Percentiles rank a stretch among this genome's conserved stretches.
These are phyloP conservation scores for Akanthomyces lecanii DNA, from an alignment of 2,329 filamentous ascomycete species.

Conservation along the genomic window DNA sequence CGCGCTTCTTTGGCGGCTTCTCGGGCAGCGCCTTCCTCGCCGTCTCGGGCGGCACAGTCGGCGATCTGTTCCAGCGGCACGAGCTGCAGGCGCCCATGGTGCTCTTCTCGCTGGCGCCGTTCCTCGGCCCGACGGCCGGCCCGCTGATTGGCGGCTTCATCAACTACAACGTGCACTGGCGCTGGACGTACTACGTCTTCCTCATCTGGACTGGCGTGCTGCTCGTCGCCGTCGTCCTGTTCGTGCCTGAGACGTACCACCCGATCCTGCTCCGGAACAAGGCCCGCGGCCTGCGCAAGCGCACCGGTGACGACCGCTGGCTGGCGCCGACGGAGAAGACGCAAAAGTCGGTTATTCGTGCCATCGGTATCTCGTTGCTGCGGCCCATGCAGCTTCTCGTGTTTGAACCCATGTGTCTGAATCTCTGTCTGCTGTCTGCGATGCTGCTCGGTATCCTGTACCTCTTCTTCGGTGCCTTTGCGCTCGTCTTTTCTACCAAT, in stretches of 20 bases:
- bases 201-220: conserved; percentile 74
- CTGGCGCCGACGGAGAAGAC: conserved; percentile 71
- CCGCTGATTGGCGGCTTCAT: conserved; percentile 74
- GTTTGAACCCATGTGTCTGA: conserved; percentile 80
- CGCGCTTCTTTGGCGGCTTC: conserved; percentile 73
- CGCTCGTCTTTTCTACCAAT: conserved; percentile 68
- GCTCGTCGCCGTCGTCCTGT: conserved; percentile 58
- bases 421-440: conserved; percentile 76
- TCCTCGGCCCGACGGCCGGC: conserved; percentile 57
- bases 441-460: conserved; percentile 85
- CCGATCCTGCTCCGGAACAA: conserved; percentile 70
- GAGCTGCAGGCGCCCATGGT: conserved; percentile 79
- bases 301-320: conserved; percentile 75
- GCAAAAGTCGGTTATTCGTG: conserved; percentile 60
- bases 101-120: conserved; percentile 65
- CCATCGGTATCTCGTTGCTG: conserved; percentile 55
- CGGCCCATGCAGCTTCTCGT: conserved; percentile 76
- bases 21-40: conserved; percentile 64
- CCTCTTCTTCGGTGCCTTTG: conserved; percentile 86
- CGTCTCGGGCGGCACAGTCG: conserved; percentile 81
- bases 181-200: conserved; percentile 81
- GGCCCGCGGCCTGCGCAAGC: conserved; percentile 62
- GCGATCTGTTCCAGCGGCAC: conserved; percentile 67
- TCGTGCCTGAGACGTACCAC: conserved; percentile 87
- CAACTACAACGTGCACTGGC: conserved; percentile 69